Conservation (phyloP, 371 early-diverging fungal genomes). For the Mortierella sp. region DNA sequence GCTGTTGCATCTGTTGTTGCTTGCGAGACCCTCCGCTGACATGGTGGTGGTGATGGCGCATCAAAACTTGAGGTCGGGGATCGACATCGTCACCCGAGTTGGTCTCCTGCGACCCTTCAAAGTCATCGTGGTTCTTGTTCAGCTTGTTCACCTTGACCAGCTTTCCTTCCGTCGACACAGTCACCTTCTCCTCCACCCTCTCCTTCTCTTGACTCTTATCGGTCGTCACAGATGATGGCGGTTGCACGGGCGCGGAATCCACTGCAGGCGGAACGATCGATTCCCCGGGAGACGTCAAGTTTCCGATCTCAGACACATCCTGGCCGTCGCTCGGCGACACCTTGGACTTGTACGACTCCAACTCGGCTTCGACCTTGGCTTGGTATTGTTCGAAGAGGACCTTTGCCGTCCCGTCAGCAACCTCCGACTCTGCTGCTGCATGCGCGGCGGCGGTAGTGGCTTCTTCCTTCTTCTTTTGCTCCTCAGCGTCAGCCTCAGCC, state of each 20-base stretch:
- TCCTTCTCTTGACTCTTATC: neutral
- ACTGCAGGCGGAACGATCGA: neutral
- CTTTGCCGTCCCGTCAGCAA: neutral
- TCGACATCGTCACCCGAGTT: neutral
- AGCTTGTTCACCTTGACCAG: conserved; percentile 20
- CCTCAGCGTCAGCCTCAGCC: neutral
- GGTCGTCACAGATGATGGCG: neutral
- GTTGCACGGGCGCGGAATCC: neutral
- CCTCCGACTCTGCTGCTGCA: neutral
- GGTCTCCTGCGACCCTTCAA: conserved; percentile 4
- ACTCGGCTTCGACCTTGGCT: neutral
- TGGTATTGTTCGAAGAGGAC: conserved; percentile 18
- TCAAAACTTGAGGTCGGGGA: neutral
- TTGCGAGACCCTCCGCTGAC: neutral
- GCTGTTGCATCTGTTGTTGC: neutral
- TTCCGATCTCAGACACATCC: neutral
- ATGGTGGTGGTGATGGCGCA: conserved; percentile 33
- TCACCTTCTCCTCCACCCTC: neutral
- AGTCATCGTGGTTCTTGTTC: conserved; percentile 36
- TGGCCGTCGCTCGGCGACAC: neutral
- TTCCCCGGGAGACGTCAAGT: neutral
- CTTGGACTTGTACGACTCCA: conserved; percentile 13
- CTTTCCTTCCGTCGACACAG: neutral
- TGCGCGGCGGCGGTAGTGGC: neutral
- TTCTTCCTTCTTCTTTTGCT: neutral